Base-by-base conservation (phyloP, 129 eudicot genomes). In the Scalesia atractyloides region DNA sequence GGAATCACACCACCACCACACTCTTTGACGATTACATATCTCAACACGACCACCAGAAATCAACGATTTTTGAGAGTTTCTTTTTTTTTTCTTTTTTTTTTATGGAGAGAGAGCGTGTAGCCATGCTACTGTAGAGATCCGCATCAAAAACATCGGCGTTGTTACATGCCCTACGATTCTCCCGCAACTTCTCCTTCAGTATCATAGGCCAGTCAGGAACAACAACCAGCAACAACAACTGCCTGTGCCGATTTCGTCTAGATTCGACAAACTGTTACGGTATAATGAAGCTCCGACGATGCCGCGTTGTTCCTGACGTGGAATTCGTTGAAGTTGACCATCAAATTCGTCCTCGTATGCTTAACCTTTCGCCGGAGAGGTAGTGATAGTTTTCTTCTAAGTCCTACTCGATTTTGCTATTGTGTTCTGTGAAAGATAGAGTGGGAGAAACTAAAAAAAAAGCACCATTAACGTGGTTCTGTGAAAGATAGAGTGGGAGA, bases 181-280 rank as follows among this genome's bases (percentile, higher is more conserved):
- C 91, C 9, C 62, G 54, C 33, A 81, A 73, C 65, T 81, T 86
- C 8, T 78, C 74, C 70, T 83, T 78, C 80, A 86, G 72, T 22
- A 85, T 85, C 87, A 83, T 83, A 59, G 89, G 71, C 93, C 95
- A 88, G 72, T 85, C 88, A 59, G 96, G 91, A 17, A 85, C 76
- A 57, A 85, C 85, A 51, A 83, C 91, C 82, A 94, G 91, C 70
- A 85, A 33, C 47, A 88, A 83, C 44, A 82, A 56, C 69, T 52
- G 69, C 47, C 71, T 79, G 49, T 11, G 59, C 44, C 12, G 82
- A 14, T 39, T 78, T 81, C 68, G 81, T 84, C 61, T 83, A 66
- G 26, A 79, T 43, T 8, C 86, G 84, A 11, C 87, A 59, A 44
- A 76, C 70, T 56, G 60, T 46, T 13, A 67, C 62, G 44, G 78